These are phyloP conservation scores for Phytopythium vexans DNA, from an alignment of 352 stramenopile species.

Conservation along the genomic window DNA sequence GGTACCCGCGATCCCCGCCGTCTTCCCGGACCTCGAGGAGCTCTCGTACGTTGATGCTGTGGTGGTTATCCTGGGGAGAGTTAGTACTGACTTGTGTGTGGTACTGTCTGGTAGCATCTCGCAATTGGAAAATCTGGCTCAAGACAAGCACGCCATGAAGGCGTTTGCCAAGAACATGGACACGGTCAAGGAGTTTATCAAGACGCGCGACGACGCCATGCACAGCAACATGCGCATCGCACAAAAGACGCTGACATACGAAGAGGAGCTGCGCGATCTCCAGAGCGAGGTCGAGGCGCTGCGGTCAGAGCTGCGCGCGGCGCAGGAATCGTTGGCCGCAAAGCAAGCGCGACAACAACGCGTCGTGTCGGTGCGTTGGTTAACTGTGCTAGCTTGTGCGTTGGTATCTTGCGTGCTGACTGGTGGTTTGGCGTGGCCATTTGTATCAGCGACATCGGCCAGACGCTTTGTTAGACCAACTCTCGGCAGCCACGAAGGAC, in stretches of 20 bases:
- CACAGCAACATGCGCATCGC: slow-evolving; percentile 76
- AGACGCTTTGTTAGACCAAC: slow-evolving; percentile 68
- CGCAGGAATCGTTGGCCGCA: slow-evolving; percentile 55
- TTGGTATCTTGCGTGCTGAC: not conserved
- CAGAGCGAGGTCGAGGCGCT: slow-evolving; percentile 51
- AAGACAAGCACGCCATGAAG: slow-evolving; percentile 61
- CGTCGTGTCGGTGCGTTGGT: slow-evolving; percentile 49
- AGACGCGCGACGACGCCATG: slow-evolving; percentile 72
- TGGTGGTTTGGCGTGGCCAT: not conserved
- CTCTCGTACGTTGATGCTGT: slow-evolving; percentile 49
- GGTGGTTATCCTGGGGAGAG: not conserved
- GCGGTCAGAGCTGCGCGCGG: slow-evolving; percentile 36
- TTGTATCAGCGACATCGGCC: slow-evolving; percentile 53
- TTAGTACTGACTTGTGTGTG: not conserved
- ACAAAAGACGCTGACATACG: slow-evolving; percentile 60
- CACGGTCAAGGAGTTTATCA: slow-evolving; percentile 63
- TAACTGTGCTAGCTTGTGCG: not conserved
- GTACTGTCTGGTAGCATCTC: slow-evolving; percentile 19
- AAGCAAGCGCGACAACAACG: slow-evolving; percentile 73
- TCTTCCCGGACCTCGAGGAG: slow-evolving; percentile 74
- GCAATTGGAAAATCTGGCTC: slow-evolving; percentile 61
- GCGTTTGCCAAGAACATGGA: slow-evolving; percentile 57
- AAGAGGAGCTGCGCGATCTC: slow-evolving; percentile 43
- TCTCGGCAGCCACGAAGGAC: slow-evolving; percentile 51
- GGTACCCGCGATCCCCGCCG: slow-evolving; percentile 68